Conservation (phyloP, 129 eudicot genomes). For the Flaveria robusta region DNA sequence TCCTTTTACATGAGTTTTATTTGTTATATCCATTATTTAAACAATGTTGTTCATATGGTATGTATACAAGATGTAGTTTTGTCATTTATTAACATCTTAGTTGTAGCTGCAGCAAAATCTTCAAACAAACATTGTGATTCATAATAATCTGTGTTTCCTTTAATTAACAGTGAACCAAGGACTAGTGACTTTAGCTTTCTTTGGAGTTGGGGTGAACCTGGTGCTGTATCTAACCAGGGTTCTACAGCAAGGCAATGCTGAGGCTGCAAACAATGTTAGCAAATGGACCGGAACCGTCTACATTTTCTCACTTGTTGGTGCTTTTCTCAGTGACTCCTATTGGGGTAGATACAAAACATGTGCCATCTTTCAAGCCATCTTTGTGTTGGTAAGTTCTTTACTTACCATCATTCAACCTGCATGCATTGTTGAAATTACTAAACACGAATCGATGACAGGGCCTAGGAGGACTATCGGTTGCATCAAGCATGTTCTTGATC, state of each 20-base stretch:
- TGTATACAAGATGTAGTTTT: too few species aligned
- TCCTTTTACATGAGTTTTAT: neutral
- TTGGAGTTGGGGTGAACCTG: constrained; percentile 95
- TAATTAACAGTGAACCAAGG: constrained; percentile 80
- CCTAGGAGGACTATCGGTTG: constrained; percentile 57
- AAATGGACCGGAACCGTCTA: constrained; percentile 99
- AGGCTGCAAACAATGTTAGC: constrained; percentile 95
- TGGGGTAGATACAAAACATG: constrained; percentile 99
- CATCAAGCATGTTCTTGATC: constrained; percentile 69
- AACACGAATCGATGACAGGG: constrained; percentile 47
- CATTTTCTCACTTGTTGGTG: constrained; percentile 95
- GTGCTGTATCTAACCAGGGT: constrained; percentile 90
- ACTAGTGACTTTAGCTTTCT: constrained; percentile 88
- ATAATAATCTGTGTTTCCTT: constrained; percentile 5
- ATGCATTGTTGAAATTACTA: neutral
- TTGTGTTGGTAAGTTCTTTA: constrained; percentile 62
- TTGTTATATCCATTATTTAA: neutral
- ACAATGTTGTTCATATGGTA: too few species aligned
- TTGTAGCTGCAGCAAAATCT: neutral
- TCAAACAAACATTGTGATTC: constrained; percentile 7
- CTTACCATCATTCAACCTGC: neutral
- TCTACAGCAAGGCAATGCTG: constrained; percentile 79
- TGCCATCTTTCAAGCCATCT: constrained; percentile 85
- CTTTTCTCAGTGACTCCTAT: constrained; percentile 91
- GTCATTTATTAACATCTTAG: neutral